phyloP scores from a whole-genome alignment of 1,284 basidiomycete species.

The Cronartium quercuum region DNA sequence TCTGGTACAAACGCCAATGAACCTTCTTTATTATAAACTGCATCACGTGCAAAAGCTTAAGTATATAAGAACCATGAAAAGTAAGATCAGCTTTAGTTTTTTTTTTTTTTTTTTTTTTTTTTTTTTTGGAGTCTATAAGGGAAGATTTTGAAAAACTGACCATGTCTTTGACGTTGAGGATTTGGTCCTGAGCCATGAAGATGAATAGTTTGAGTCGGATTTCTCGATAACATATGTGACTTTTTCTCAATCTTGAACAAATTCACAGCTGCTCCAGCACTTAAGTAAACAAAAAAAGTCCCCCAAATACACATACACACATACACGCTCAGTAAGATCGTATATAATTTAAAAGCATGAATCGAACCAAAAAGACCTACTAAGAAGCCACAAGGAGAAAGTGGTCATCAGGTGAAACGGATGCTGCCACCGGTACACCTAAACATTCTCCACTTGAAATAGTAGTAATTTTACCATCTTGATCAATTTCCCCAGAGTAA shows the following conservation, averaged over 20 bases:
- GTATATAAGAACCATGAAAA: no score
- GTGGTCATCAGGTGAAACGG: neutral
- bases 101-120: no score
- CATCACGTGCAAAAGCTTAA: neutral
- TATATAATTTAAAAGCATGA: neutral
- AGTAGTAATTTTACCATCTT: neutral
- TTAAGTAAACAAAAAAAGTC: neutral
- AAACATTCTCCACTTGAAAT: neutral
- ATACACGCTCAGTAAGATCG: neutral
- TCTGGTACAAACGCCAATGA: constrained; percentile 15
- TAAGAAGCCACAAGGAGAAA: neutral
- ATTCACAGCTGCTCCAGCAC: neutral
- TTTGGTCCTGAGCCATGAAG: neutral
- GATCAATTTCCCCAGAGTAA: neutral
- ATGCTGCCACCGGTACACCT: neutral
- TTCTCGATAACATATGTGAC: neutral
- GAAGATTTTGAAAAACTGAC: neutral
- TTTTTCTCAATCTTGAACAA: neutral
- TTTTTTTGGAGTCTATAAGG: no score
- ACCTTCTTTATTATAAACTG: constrained; percentile 1
- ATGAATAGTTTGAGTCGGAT: neutral
- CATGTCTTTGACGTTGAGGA: neutral
- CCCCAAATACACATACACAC: neutral
- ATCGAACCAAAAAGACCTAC: neutral
- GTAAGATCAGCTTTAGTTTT: no score